Evolutionary conservation across 1,284 basidiomycete species (phyloP), one percentile per base, ranked within the genome.

Genomic region (Cutaneotrichosporon mucoides): DNA sequence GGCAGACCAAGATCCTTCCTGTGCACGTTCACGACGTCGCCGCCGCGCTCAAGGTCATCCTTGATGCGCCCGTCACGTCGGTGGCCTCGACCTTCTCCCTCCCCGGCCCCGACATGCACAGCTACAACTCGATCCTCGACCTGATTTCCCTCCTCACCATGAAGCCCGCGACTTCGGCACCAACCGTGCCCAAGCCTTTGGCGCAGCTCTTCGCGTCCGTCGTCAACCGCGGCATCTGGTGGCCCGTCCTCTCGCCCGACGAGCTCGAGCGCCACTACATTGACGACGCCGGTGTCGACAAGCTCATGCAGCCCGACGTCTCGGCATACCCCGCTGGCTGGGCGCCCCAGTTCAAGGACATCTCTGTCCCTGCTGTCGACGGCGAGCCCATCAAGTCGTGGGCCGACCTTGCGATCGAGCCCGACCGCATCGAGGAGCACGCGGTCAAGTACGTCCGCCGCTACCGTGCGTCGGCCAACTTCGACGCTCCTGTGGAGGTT

Each of bases 21-120:
- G 90, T 89, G 43, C 93, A 98, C 84, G 92, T 93, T 49, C 78
- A 96, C 70, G 93, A 99, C 73, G 92, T 99, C 56, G 95, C 95
- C 5, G 87, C 93, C 78, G 95, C 88, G 9, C 84, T 99, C 60
- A 84, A 86, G 55, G 88, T 89, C 78, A 83, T 98, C 74, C 82
- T 89, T 72, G 81, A 83, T 48, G 79, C 84, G 75, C 72, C 84
- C 82, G 66, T 84, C 80, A 81, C 78, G 49, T 87, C 70, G 70
- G 86, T 78, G 56, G 85, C 86, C 47, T 77, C 80, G 57, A 91
- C 88, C 7, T 81, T 93, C 73, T 85, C 85, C 62, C 87, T 99
- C 42, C 89, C 92, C 49, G 96, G 96, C 5, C 95, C 95, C 2
- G 89, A 87, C 52, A 86, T 88, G 49, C 84, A 95, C 79, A 90